Base-by-base conservation (phyloP, 176 grass and related monocot genomes). In the Echinochloa phyllopogon region DNA sequence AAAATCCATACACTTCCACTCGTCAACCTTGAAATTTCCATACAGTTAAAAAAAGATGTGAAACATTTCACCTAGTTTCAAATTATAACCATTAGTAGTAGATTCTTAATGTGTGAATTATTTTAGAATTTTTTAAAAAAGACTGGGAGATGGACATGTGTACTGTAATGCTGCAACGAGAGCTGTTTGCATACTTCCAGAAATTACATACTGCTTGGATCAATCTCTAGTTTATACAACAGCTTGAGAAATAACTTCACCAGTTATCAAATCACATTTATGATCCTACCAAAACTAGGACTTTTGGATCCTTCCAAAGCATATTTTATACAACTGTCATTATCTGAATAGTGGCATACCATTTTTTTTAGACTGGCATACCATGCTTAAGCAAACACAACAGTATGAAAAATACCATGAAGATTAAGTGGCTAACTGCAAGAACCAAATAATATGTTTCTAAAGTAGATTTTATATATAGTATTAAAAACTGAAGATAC, bases 401-500 rank as follows among this genome's bases (percentile, higher is more conserved):
- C 36, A 51, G 38, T 40, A 79, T 83, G 81, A 78, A 77, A 24
- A 72, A 3, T 65, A 52, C 33, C 24, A 77, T 65, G 73, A 77
- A 21, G 48, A 77, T 65, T 76, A 76, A 82, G 3, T 65, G 43
- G 36, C 25, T 62, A 48, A 62, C 44, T 10, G 29, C 49, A 79
- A 25, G 61, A 74, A 75, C 76, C 15, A 48, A 61, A 43, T 52
- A 27, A 59, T 65, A 66, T 80, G 44, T 40, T 87, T 82, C 37
- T 85, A 70, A 48, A 60, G 68, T 78, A 75, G 72, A 67, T 39
- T 59, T 85, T 39, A 47, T 69, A 61, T 85, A 47, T 39, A 66
- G 27, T 65, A 83, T 33, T 33, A 59, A 79, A 79, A 63, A 65
- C 53, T n/a, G 13, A 73, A 72, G 45, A 56, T 41, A 40, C 14